These are phyloP conservation scores for Rhodotorula sp. DNA, from an alignment of 1,284 basidiomycete genomes.

Conservation along the genomic window DNA sequence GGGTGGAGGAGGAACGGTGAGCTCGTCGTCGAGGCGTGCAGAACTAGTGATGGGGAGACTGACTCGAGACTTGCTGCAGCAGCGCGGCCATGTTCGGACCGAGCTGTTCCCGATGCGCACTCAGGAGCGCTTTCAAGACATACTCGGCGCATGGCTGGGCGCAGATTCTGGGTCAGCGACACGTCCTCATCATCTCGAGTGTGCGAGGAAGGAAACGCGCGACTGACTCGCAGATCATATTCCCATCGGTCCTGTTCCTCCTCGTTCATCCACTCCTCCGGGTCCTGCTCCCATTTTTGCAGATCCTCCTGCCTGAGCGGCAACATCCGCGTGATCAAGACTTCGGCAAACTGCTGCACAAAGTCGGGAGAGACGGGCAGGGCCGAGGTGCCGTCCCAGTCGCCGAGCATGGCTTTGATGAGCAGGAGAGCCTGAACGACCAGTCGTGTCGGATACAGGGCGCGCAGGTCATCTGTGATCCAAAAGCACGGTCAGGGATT, in stretches of 20 bases:
- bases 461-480: conserved; percentile 21
- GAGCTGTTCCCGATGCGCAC: conserved; percentile 34
- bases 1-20: neutral
- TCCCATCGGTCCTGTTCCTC: conserved; percentile 44
- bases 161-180: neutral
- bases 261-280: conserved; percentile 46
- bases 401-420: conserved; percentile 37
- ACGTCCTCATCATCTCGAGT: too few relatives aligned
- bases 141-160: conserved; percentile 40
- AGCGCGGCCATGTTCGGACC: conserved; percentile 14
- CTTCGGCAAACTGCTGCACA: conserved; percentile 6
- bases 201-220: neutral
- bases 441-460: conserved; percentile 37
- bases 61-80: conserved; percentile 25
- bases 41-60: neutral
- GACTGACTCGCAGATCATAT: conserved; percentile 42
- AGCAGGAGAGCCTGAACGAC: conserved; percentile 41
- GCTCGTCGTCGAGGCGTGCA: neutral
- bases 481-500: neutral
- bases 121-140: conserved; percentile 36
- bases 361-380: conserved; percentile 30
- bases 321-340: conserved; percentile 36
- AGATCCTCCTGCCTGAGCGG: conserved; percentile 40
- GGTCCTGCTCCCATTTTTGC: conserved; percentile 42
- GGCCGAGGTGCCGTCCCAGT: conserved; percentile 36